Base-by-base conservation (phyloP, 345 rosid species). In the Raphanus sativus region DNA sequence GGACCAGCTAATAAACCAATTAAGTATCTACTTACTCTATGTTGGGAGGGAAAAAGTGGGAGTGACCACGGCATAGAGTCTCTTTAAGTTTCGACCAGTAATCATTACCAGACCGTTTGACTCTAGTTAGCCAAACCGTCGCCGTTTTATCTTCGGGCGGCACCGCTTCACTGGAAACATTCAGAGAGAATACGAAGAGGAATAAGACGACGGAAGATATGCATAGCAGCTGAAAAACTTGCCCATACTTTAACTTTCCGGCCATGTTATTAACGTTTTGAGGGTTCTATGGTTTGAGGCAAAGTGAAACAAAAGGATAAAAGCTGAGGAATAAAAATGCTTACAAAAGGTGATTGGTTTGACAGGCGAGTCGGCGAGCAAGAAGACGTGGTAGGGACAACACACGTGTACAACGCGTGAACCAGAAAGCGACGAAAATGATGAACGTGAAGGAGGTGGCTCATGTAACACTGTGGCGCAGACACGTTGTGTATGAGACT, bases 71-170 rank as follows among this genome's bases (percentile, higher is more conserved):
- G 65, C 38, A 59, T 21, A 80, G 58, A 65, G 80, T 34, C 80
- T 80, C 80, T 75, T 28, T 75, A 32, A 80, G 64, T 65, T 59
- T 80, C 5, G 28, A 62, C 83, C 76, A 80, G 17, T 69, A 80
- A 28, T 13, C 11, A 38, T 65, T 36, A 75, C 79, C 72, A 15
- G 76, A 64, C 25, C 11, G 62, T 75, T 29, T 75, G 45, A 75
- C 59, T 48, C 8, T 80, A 9, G 72, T 58, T 42, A 80, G 21
- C 79, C 62, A 75, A 75, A 69, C 71, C 34, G 72, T 32, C 67
- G 79, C 50, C 76, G 76, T 69, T 80, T 70, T 75, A 25, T 11
- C 72, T 64, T 33, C 78, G 15, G 67, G 15, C 10, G 75, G 67
- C 16, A 62, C 75, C 11, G 25, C 56, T 54, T 78, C 79, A 33